These are phyloP conservation scores for Colletotrichum sp. DNA, from an alignment of 2,329 filamentous ascomycete species.

Conservation along the genomic window DNA sequence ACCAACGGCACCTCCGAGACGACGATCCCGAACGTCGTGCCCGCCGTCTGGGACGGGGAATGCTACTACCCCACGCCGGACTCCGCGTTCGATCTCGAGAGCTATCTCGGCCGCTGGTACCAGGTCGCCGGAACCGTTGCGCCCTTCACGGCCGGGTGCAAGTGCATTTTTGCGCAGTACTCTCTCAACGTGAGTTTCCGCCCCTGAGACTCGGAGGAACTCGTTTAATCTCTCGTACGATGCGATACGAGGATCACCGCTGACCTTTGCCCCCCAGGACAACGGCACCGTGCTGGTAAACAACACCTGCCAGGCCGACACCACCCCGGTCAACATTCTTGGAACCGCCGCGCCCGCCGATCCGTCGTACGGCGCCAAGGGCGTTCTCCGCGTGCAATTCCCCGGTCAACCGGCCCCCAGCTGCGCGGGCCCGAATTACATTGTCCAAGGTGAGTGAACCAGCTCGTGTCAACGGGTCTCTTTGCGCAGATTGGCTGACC, in stretches of 20 bases:
- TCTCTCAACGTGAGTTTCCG: constrained; percentile 29
- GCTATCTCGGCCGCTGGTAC: constrained; percentile 37
- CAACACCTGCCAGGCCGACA: constrained; percentile 34
- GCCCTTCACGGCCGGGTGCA: constrained; percentile 34
- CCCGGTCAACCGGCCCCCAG: constrained; percentile 29
- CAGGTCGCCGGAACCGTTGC: constrained; percentile 35
- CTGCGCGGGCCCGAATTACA: constrained; percentile 37
- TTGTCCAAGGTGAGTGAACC: constrained; percentile 30
- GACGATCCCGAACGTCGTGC: constrained; percentile 25
- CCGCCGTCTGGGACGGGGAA: constrained; percentile 32
- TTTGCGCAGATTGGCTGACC: not conserved
- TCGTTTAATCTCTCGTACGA: not conserved
- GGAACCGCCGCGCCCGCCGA: constrained; percentile 31
- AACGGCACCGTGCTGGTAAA: constrained; percentile 35
- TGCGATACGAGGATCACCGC: not conserved
- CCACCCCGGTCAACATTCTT: constrained; percentile 31
- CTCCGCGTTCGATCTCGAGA: constrained; percentile 29
- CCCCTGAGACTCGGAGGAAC: not conserved
- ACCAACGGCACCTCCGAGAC: constrained; percentile 12
- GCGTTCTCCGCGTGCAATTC: constrained; percentile 35
- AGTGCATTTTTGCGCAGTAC: constrained; percentile 36
- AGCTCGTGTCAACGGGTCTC: not conserved
- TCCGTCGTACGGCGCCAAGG: constrained; percentile 30
- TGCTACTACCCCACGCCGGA: constrained; percentile 35
- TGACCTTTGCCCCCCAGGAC: constrained; percentile 23